A percentile compares a stretch with the other conserved stretches of the same genome.
phyloP scores from a whole-genome alignment of 768 basidiomycete species.

The Ramaria rubella region DNA sequence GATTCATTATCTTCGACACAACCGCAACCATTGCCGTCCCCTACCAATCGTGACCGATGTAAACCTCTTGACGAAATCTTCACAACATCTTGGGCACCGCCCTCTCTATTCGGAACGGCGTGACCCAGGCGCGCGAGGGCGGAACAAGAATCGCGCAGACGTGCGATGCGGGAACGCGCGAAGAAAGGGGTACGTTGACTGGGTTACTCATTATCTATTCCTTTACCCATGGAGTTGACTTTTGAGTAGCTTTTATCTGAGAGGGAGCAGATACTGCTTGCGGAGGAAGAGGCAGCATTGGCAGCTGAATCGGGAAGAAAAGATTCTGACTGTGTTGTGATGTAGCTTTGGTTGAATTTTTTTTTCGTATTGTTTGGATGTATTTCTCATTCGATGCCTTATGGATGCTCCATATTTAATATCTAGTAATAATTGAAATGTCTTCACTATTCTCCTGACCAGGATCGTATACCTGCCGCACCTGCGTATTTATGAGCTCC shows the following conservation, averaged over 20 bases:
- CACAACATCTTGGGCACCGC: constrained; percentile 37
- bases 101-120: constrained; percentile 58
- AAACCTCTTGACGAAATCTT: constrained; percentile 30
- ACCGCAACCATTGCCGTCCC: constrained; percentile 18
- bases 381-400: background rate
- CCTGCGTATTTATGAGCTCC: too few relatives aligned
- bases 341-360: constrained; percentile 32
- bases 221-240: background rate
- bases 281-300: constrained; percentile 42
- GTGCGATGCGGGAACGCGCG: constrained; percentile 65
- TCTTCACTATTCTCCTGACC: too few relatives aligned
- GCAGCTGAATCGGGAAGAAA: constrained; percentile 25
- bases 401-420: too few relatives aligned
- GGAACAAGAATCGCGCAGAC: constrained; percentile 63
- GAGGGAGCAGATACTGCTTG: constrained; percentile 56
- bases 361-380: background rate
- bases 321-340: constrained; percentile 49
- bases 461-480: too few relatives aligned
- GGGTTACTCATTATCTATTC: background rate
- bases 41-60: constrained; percentile 22
- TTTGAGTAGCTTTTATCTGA: constrained; percentile 46
- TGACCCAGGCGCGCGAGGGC: constrained; percentile 70
- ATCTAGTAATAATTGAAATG: too few relatives aligned
- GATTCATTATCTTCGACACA: constrained; percentile 12
- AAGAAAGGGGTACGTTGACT: constrained; percentile 59